Evolutionary conservation across 164 flowering plant species (phyloP).

Genomic region (Magnolia changhungtana): DNA sequence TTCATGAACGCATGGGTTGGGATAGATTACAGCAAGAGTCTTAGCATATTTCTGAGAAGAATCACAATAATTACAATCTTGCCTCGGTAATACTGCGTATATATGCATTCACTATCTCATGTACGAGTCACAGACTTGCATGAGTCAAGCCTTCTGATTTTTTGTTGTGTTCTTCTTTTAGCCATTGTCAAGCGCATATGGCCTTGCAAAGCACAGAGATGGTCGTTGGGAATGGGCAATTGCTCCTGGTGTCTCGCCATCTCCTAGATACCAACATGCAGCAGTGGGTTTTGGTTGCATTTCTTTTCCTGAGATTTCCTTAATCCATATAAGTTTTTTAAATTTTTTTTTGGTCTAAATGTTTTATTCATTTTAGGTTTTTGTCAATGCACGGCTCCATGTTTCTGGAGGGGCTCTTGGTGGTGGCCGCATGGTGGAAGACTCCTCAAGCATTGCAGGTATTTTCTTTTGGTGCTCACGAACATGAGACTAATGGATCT

Average conservation of each 20-base stretch:
- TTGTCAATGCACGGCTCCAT: slow-evolving; percentile 98
- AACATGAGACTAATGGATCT: background rate
- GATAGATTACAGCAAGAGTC: too few relatives aligned
- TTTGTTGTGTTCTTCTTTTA: slow-evolving; percentile 22
- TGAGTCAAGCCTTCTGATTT: too few relatives aligned
- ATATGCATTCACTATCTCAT: too few relatives aligned
- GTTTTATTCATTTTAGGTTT: slow-evolving; percentile 49
- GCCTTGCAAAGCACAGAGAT: slow-evolving; percentile 98
- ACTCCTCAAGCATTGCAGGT: slow-evolving; percentile 99
- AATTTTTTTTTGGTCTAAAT: background rate
- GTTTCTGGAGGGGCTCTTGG: slow-evolving; percentile 99
- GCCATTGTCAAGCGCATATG: slow-evolving; percentile 98
- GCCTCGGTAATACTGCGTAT: too few relatives aligned
- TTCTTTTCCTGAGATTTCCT: background rate
- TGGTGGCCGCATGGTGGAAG: slow-evolving; percentile 99
- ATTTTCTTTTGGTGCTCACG: background rate
- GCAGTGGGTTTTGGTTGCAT: slow-evolving; percentile 57
- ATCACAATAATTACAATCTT: too few relatives aligned
- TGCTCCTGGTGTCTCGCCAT: slow-evolving; percentile 99
- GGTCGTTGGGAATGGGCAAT: slow-evolving; percentile 99
- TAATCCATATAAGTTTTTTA: background rate
- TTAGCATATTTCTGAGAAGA: too few relatives aligned
- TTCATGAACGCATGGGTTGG: too few relatives aligned
- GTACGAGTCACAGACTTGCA: too few relatives aligned
- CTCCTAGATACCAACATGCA: slow-evolving; percentile 99